Evolutionary conservation across 1,284 basidiomycete genomes (phyloP).

Genomic region (Ganoderma sinense): DNA sequence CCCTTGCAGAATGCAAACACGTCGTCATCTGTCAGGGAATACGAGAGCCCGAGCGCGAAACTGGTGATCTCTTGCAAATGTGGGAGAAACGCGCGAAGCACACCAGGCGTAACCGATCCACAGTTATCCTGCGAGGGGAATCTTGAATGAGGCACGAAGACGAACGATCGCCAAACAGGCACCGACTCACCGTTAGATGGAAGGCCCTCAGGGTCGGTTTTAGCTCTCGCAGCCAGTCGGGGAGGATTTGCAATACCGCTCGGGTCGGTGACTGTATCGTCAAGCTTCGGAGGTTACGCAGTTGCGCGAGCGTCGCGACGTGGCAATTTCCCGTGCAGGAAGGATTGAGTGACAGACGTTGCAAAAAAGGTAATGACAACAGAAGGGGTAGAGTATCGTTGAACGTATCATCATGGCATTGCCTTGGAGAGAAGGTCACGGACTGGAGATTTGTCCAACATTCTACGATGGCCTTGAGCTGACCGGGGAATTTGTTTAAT

Average conservation of each 20-base stretch:
- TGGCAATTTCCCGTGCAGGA: conserved; percentile 47
- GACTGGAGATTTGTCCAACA: conserved; percentile 48
- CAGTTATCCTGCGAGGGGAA: conserved; percentile 52
- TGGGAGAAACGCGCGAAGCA: conserved; percentile 51
- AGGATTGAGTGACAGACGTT: conserved; percentile 48
- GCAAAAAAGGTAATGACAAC: conserved; percentile 36
- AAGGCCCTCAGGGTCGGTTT: conserved; percentile 44
- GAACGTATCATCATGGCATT: conserved; percentile 48
- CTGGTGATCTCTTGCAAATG: conserved; percentile 39
- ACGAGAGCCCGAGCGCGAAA: conserved; percentile 58
- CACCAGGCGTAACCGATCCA: conserved; percentile 64
- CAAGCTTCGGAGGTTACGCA: conserved; percentile 46
- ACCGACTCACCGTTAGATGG: conserved; percentile 47
- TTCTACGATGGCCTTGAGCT: conserved; percentile 43
- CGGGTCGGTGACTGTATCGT: conserved; percentile 52
- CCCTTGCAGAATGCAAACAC: conserved; percentile 53
- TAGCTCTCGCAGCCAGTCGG: conserved; percentile 52
- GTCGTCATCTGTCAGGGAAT: conserved; percentile 58
- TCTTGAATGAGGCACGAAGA: neutral
- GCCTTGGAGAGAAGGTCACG: conserved; percentile 47
- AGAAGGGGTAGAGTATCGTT: conserved; percentile 41
- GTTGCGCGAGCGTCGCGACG: conserved; percentile 42
- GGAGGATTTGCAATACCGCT: conserved; percentile 51
- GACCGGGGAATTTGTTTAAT: conserved; percentile 42
- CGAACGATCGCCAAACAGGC: neutral